A percentile compares a stretch with the other conserved stretches of the same genome.
Evolutionary conservation across 352 stramenopile species (phyloP).

Genomic region (Globisporangium paddicum): DNA sequence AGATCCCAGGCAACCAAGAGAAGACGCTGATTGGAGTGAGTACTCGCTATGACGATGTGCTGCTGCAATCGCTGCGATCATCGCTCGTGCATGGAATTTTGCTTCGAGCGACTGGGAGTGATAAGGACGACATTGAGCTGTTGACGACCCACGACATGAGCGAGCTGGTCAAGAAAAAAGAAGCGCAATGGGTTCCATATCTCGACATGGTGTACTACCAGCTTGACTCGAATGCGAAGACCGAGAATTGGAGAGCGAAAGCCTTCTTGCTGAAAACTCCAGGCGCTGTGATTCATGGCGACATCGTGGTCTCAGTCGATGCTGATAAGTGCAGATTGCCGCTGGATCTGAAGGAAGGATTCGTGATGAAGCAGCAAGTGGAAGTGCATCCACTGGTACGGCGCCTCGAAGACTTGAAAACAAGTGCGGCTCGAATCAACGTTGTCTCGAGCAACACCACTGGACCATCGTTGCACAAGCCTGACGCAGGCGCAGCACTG

Average conservation of each 20-base stretch:
- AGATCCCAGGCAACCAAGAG: slow-evolving; percentile 32
- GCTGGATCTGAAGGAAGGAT: slow-evolving; percentile 64
- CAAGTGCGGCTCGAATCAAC: slow-evolving; percentile 32
- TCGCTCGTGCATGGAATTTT: slow-evolving; percentile 53
- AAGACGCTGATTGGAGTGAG: slow-evolving; percentile 36
- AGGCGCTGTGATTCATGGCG: slow-evolving; percentile 23
- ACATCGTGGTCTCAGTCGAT: slow-evolving; percentile 66
- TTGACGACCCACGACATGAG: slow-evolving; percentile 50
- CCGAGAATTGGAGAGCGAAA: slow-evolving; percentile 39
- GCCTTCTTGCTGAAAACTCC: slow-evolving; percentile 42
- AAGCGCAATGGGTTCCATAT: slow-evolving; percentile 47
- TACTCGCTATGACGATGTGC: slow-evolving; percentile 56
- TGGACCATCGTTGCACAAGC: not conserved
- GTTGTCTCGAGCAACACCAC: slow-evolving; percentile 4
- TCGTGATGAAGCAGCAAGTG: slow-evolving; percentile 56
- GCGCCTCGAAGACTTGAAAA: slow-evolving; percentile 58
- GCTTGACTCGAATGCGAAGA: slow-evolving; percentile 19
- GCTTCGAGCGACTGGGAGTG: slow-evolving; percentile 25
- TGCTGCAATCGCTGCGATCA: slow-evolving; percentile 58
- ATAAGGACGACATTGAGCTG: slow-evolving; percentile 24
- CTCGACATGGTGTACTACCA: slow-evolving; percentile 63
- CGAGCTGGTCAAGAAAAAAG: slow-evolving; percentile 37
- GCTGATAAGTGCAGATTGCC: slow-evolving; percentile 36
- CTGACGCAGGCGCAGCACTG: slow-evolving; percentile 26
- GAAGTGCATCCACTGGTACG: slow-evolving; percentile 59